Base-by-base conservation (phyloP, 495 filamentous ascomycete genomes). In the Aspergillus sparsus region DNA sequence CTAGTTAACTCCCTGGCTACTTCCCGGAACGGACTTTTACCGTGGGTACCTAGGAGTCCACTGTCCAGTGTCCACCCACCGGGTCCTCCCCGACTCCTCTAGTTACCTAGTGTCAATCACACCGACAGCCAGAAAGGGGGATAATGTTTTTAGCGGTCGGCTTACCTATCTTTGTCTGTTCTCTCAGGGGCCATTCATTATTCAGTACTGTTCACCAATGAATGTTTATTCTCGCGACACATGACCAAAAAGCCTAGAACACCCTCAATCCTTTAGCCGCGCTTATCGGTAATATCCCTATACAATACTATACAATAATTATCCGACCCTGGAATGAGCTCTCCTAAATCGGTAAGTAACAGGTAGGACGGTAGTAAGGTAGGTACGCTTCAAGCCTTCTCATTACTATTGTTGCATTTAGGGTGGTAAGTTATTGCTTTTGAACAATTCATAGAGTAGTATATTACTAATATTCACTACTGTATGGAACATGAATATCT, bases 81-180 rank as follows among this genome's bases (percentile, higher is more conserved):
- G 42, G 55, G 36, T 13, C 53, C 16, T 15, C 35, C 15, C 7
- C 15, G 33, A 44, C 13, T 13, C 44, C 36, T 55, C 32, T 51
- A 49, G 21, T 49, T 27, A 10, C 18, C n/a, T 27, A 49, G n/a
- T 21, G 39, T 31, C 9, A 35, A 41, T 13, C 54, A 62, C 60
- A 60, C 63, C 63, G 63, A 49, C 31, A 37, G 46, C 47, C 55
- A 57, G 39, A 54, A 60, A 62, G 31, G 49, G 56, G 54, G 58
- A 58, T 51, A 64, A 64, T 64, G 27, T 15, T 53, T 55, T 57
- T 55, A 32, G 56, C 35, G 50, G 51, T 16, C 36, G 7, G 13
- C 49, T 45, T 18, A 32, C 7, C 21, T n/a, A 32, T 34, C 21
- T 51, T 47, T 47, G 45, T 1, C 45, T 41, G 1, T 41, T 41